A percentile compares a stretch with the other conserved stretches of the same genome.
phyloP scores from a whole-genome alignment of 2,329 filamentous ascomycete species.

The Monosporascus sp. region DNA sequence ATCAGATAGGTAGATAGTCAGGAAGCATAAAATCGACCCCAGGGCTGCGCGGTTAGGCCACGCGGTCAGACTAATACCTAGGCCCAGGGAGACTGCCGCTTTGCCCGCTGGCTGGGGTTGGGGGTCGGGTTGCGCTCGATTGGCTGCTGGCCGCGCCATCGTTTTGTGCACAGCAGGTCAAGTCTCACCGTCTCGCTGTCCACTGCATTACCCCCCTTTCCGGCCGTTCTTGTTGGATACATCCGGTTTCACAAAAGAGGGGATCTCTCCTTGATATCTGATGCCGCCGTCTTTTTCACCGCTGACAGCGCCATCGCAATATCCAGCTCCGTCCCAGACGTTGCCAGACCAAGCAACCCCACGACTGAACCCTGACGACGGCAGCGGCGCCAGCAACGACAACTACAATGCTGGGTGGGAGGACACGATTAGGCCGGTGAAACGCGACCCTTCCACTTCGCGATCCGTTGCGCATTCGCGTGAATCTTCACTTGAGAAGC shows the following conservation, averaged over 20 bases:
- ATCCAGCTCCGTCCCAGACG: conserved; percentile 54
- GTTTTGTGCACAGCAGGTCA: conserved; percentile 9
- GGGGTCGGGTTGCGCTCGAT: neutral
- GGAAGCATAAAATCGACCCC: no score
- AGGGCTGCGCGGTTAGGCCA: neutral
- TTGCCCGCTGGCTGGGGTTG: neutral
- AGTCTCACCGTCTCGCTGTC: conserved; percentile 13
- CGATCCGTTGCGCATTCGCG: conserved; percentile 47
- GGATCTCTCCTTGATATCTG: conserved; percentile 12
- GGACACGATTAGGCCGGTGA: conserved; percentile 43
- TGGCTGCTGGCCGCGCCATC: neutral
- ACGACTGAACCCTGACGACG: conserved; percentile 34
- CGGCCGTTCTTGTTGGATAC: conserved; percentile 9
- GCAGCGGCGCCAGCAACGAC: neutral
- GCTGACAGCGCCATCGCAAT: conserved; percentile 22
- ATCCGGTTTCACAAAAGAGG: conserved; percentile 26
- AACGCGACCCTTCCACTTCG: conserved; percentile 33
- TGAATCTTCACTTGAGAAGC: conserved; percentile 54
- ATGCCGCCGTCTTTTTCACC: conserved; percentile 12
- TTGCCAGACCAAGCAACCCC: conserved; percentile 51
- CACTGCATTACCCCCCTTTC: conserved; percentile 13
- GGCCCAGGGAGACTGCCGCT: neutral
- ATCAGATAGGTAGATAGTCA: neutral
- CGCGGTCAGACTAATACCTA: neutral
- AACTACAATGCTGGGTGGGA: conserved; percentile 43